Evolutionary conservation across 2,329 filamentous ascomycete species (phyloP).

Genomic region (Ophiostoma fasciatum): DNA sequence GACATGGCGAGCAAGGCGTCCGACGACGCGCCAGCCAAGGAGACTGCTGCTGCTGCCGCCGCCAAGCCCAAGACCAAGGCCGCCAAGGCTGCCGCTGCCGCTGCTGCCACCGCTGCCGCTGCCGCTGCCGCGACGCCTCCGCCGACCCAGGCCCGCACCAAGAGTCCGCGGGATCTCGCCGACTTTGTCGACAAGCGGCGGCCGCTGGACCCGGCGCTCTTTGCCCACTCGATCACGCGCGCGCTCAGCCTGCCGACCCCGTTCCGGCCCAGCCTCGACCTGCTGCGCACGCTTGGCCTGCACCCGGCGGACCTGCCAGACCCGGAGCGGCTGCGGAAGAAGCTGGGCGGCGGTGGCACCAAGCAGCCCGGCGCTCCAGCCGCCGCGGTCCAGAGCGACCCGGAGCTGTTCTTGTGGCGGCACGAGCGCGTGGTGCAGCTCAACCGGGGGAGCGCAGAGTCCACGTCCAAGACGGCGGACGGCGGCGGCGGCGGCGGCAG

Average conservation of each 20-base stretch:
- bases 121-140: too few species aligned
- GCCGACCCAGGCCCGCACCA: too few species aligned
- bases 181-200: slow-evolving; percentile 10
- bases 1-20: too few species aligned
- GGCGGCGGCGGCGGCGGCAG: too few species aligned
- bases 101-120: slow-evolving; percentile 10
- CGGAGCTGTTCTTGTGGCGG: slow-evolving; percentile 42
- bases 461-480: too few species aligned
- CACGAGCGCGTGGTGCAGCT: slow-evolving; percentile 40
- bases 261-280: slow-evolving; percentile 30
- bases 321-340: slow-evolving; percentile 31
- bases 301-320: slow-evolving; percentile 33
- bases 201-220: slow-evolving; percentile 20
- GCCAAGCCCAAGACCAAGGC: slow-evolving; percentile 12
- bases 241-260: slow-evolving; percentile 30
- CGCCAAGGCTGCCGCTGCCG: slow-evolving; percentile 9
- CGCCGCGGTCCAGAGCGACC: slow-evolving; percentile 24
- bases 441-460: slow-evolving; percentile 25
- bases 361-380: slow-evolving; percentile 7
- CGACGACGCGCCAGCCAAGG: too few species aligned
- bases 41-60: too few species aligned
- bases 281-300: slow-evolving; percentile 29
- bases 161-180: slow-evolving; percentile 2
- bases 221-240: slow-evolving; percentile 31
- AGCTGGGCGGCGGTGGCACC: slow-evolving; percentile 20